Base-by-base conservation (phyloP, 2,329 filamentous ascomycete genomes). In the Colletotrichum noveboracense region DNA sequence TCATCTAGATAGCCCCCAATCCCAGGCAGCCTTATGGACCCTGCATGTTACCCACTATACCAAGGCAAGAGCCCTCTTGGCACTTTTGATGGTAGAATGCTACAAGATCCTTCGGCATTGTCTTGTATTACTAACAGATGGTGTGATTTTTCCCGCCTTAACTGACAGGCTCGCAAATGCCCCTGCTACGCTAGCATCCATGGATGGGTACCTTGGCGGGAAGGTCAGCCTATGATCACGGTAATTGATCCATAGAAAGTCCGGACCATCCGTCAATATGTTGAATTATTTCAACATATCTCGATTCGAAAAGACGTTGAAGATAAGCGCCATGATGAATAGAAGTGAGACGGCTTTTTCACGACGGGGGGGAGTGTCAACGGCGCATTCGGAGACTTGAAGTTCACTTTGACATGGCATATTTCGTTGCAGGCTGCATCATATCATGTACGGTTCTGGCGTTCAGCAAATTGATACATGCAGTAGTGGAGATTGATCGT, bases 161-260 rank as follows among this genome's bases (percentile, higher is more conserved):
- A 48, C 6, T 21, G 10, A 48, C 43, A 48, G 43, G n/a, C 43
- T 12, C 4, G n/a, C 18, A 13, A 21, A 48, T 48, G 0, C 43
- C 38, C 38, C 18, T 43, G 3, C 38, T 43, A 6, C 3, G 8
- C 38, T 43, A 36, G 38, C 38, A 43, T 43, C 38, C 5, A n/a
- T n/a, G 38, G 9, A 43, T 43, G 38, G 9, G 38, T 6, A 12
- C 18, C 38, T 43, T 12, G 38, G 18, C 18, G 18, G 36, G 38
- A n/a, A 43, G 9, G 18, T n/a, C 38, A 3, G 18, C 38, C 18
- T 1, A 4, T n/a, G 18, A 9, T 10, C 18, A 6, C 4, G 18
- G 3, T 12, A 0, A n/a, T n/a, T 43, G 3, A 6, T 43, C 5
- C 9, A 10, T 10, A 1, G 9, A 43, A 43, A n/a, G 5, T 10